Evolutionary conservation across 805 yeast species (phyloP).

Genomic region (Schizosaccharomyces osmophilus): DNA sequence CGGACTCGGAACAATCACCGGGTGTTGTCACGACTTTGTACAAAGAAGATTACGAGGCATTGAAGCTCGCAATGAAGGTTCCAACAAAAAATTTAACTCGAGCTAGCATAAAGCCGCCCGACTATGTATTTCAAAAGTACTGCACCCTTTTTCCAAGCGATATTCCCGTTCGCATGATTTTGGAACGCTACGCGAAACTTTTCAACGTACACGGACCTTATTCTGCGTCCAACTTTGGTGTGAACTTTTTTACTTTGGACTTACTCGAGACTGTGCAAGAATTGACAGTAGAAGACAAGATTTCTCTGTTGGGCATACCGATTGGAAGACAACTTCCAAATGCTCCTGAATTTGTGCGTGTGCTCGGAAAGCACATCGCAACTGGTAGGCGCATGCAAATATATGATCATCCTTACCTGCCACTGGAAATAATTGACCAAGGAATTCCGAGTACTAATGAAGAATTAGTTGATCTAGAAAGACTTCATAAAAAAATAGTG

Average conservation of each 20-base stretch:
- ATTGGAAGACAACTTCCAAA: slow-evolving; percentile 14
- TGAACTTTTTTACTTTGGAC: slow-evolving; percentile 19
- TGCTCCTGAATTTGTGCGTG: background rate
- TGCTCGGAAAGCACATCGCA: background rate
- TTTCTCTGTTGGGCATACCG: slow-evolving; percentile 39
- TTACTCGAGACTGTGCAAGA: slow-evolving; percentile 21
- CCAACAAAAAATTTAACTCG: slow-evolving; percentile 28
- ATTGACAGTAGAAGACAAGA: slow-evolving; percentile 31
- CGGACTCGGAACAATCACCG: slow-evolving; percentile 4
- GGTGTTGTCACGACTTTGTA: slow-evolving; percentile 12
- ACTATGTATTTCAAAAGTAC: slow-evolving; percentile 39
- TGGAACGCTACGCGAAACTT: slow-evolving; percentile 24
- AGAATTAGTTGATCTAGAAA: background rate
- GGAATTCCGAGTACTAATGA: background rate
- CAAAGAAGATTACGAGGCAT: slow-evolving; percentile 10
- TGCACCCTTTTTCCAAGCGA: slow-evolving; percentile 34
- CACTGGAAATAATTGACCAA: background rate
- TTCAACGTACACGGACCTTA: slow-evolving; percentile 14
- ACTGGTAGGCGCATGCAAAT: background rate
- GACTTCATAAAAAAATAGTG: background rate
- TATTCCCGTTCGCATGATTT: slow-evolving; percentile 22
- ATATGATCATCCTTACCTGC: background rate
- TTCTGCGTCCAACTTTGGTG: slow-evolving; percentile 17
- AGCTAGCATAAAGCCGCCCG: slow-evolving; percentile 67
- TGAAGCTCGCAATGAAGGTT: slow-evolving; percentile 24